Base-by-base conservation (phyloP, 2,329 filamentous ascomycete genomes). In the Cercospora brassicicola region DNA sequence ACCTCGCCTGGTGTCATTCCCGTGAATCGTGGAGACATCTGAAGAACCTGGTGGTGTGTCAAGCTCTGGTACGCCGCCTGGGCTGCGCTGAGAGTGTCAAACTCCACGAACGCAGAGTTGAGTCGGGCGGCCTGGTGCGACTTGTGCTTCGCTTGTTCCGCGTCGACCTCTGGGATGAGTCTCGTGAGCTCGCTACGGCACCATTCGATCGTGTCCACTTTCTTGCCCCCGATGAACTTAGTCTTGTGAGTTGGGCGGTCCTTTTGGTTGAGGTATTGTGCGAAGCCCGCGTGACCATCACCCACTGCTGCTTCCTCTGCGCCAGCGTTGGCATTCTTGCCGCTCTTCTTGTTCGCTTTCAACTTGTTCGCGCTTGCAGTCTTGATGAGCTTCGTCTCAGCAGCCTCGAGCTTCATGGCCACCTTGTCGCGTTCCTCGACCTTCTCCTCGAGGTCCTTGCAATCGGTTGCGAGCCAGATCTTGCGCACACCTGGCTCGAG, bases 141-240 rank as follows among this genome's bases (percentile, higher is more conserved):
- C 60, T 85, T 86, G 76, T 94, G 91, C 59, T 86, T 84, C 48
- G 84, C 85, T 78, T 95, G 92, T 26, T 88, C 85, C 51, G 86
- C 83, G 60, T 91, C 86, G 31, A 93, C 89, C 68, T 91, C 85
- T 0, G 91, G 90, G 62, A 90, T 89, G 55, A 96, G 86, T 59
- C 89, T 88, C 71, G 90, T 87, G 62, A 97, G 87, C 79, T 96
- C 91, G 1, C 85, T 83, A 62, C 95, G 91, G 71, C 89, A 91
- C 91, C 91, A 97, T 70, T 94, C 89, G 79, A 99, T 97, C 0
- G 93, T 95, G 81, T 99, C 95, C 15, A 97, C 94, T 79, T 96
- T 95, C 77, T 93, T 90, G 73, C 93, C 91, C 72, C 94, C 86
- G 57, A 91, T 84, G 56, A 90, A 83, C 77, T 90, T 91, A 65